Conservation (phyloP, 257 asterid species). For the Ajuga chamaepitys region DNA sequence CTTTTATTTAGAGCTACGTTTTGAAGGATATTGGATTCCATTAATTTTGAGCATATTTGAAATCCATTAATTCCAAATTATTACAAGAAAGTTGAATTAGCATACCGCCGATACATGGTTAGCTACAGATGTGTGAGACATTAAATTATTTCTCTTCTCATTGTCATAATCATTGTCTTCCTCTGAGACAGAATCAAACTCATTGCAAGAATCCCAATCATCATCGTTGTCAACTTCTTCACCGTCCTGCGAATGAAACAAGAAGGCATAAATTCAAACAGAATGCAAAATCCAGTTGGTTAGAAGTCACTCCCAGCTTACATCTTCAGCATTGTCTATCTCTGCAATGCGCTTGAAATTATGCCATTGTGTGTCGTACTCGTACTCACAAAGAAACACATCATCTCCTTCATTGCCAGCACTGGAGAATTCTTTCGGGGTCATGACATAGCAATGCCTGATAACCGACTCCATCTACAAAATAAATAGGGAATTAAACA, state of each 20-base stretch:
- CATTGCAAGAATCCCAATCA: constrained; percentile 59
- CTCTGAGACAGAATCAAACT: constrained; percentile 45
- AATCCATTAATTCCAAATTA: too few species aligned
- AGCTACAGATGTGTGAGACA: constrained; percentile 30
- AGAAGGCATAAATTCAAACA: constrained; percentile 16
- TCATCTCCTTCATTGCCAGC: constrained; percentile 82
- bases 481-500: constrained; percentile 3
- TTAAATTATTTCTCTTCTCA: constrained; percentile 31
- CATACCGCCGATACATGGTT: constrained; percentile 82
- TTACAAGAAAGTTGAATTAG: too few species aligned
- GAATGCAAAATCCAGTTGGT: not conserved
- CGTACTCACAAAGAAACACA: constrained; percentile 89
- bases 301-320: constrained; percentile 18
- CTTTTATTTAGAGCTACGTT: too few species aligned
- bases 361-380: constrained; percentile 71
- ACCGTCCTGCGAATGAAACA: constrained; percentile 43
- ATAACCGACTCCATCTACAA: constrained; percentile 75
- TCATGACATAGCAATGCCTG: constrained; percentile 75
- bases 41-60: too few species aligned
- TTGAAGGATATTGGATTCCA: too few species aligned
- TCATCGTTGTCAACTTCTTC: constrained; percentile 48
- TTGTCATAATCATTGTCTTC: constrained; percentile 48
- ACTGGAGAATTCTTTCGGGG: constrained; percentile 56
- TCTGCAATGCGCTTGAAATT: constrained; percentile 87
- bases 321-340: constrained; percentile 46